These are phyloP conservation scores for Litchi chinensis DNA, from an alignment of 345 rosid species.

Conservation along the genomic window DNA sequence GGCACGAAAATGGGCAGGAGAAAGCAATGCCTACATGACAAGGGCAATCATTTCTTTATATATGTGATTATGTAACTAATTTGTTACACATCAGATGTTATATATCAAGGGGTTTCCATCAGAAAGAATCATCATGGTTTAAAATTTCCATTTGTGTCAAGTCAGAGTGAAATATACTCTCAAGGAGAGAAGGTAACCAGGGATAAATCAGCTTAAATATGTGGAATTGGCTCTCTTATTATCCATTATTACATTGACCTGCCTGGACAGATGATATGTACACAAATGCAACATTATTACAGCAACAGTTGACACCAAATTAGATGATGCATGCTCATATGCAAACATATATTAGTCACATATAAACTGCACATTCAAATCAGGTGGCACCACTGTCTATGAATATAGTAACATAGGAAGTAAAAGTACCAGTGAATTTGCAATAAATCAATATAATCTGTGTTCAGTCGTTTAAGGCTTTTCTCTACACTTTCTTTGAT, in stretches of 20 bases:
- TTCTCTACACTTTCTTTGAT: slow-evolving; percentile 94
- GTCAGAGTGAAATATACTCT: neutral
- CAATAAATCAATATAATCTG: slow-evolving; percentile 88
- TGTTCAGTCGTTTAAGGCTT: slow-evolving; percentile 87
- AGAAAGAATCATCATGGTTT: neutral
- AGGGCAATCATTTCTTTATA: neutral
- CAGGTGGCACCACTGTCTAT: neutral
- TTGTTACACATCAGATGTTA: neutral
- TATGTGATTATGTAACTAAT: neutral
- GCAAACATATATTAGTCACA: neutral
- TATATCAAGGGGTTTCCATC: neutral
- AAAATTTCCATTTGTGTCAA: neutral
- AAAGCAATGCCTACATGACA: neutral
- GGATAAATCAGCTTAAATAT: neutral
- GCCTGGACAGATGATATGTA: neutral
- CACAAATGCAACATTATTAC: neutral
- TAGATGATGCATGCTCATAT: neutral
- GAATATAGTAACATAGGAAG: slow-evolving; percentile 5
- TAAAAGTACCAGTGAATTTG: slow-evolving; percentile 89
- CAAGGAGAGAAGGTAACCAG: neutral
- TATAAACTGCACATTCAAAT: neutral
- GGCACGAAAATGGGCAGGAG: neutral
- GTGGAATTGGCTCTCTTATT: neutral
- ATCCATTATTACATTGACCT: neutral
- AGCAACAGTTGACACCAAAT: slow-evolving; percentile 5